Percentiles rank a stretch among this genome's conserved stretches.
These are phyloP conservation scores for Colletotrichum cordylinicola DNA, from an alignment of 2,329 filamentous ascomycete species.

Conservation along the genomic window DNA sequence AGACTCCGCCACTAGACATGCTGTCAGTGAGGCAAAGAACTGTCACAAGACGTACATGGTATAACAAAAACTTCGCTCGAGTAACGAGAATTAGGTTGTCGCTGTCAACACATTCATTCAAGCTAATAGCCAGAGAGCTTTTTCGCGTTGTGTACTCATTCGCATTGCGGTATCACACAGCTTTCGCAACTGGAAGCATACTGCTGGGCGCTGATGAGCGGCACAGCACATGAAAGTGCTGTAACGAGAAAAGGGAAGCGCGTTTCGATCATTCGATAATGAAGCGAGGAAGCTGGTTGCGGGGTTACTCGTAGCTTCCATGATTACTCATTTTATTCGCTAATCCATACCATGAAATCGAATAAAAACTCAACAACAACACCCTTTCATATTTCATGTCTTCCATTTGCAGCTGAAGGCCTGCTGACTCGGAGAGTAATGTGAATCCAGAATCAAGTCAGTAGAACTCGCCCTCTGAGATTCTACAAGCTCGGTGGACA, in stretches of 20 bases:
- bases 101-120: no score
- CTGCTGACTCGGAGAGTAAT: background rate
- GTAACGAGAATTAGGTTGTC: no score
- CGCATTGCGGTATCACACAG: no score
- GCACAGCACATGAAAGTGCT: background rate
- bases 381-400: background rate
- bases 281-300: background rate
- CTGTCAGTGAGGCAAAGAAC: no score
- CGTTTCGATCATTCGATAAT: rapidly evolving
- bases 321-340: background rate
- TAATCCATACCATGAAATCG: background rate
- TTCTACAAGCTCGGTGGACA: background rate
- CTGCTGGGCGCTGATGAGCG: background rate
- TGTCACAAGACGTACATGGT: no score
- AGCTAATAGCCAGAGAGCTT: no score
- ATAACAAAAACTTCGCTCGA: no score
- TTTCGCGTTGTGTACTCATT: no score
- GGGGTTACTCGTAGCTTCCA: background rate
- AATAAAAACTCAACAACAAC: background rate
- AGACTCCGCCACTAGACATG: no score
- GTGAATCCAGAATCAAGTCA: background rate
- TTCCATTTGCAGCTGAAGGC: background rate
- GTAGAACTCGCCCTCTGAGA: background rate
- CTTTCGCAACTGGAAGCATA: background rate
- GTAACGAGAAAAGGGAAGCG: background rate